Conservation (phyloP, 306 rosid genomes). For the Vigna nakashimae region DNA sequence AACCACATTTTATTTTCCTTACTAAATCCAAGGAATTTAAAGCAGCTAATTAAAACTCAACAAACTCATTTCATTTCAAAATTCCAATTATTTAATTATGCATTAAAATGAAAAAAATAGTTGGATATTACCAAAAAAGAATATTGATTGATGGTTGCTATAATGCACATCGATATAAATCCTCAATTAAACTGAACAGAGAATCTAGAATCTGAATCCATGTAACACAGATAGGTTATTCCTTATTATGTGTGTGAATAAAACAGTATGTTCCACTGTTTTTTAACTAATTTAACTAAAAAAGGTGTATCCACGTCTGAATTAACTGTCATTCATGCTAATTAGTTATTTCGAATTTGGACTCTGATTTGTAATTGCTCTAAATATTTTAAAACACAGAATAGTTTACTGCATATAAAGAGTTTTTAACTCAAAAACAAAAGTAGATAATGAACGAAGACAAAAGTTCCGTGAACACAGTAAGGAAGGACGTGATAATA, state of each 20-base stretch:
- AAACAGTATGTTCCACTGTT: too few species aligned
- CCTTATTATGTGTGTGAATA: background rate
- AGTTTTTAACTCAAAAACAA: too few species aligned
- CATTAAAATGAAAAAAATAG: background rate
- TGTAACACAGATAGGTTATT: background rate
- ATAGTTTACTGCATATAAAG: too few species aligned
- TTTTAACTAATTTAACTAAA: background rate
- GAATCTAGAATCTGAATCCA: constrained; percentile 33
- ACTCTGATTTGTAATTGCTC: background rate
- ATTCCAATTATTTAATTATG: constrained; percentile 6
- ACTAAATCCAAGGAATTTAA: background rate
- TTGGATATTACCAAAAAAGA: background rate
- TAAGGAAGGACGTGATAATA: constrained; percentile 6
- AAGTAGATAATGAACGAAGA: too few species aligned
- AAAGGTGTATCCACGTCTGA: background rate
- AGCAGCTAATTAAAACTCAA: background rate
- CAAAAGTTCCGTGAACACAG: background rate
- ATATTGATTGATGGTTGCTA: background rate
- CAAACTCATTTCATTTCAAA: background rate
- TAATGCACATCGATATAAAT: background rate
- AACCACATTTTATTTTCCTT: background rate
- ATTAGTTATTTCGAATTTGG: background rate
- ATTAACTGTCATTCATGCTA: background rate
- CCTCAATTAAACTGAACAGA: background rate
- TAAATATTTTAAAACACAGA: too few species aligned